These are phyloP conservation scores for Kurtzmaniella natalensis DNA, from an alignment of 1,139 yeast species.

Conservation along the genomic window DNA sequence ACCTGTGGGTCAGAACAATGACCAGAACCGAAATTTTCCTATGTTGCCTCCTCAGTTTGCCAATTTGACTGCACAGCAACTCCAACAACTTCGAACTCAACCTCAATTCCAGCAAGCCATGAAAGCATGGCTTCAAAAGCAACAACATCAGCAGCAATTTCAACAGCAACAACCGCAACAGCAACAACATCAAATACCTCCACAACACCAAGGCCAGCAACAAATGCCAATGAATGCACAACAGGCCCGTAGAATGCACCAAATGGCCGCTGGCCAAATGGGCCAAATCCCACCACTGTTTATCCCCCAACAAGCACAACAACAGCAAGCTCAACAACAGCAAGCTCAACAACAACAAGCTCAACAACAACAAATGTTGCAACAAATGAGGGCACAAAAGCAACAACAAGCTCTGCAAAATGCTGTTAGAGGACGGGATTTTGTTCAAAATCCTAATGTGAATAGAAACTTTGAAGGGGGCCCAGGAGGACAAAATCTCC, in stretches of 20 bases:
- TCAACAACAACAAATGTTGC: constrained; percentile 7
- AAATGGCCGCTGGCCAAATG: constrained; percentile 10
- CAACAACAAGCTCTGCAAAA: constrained; percentile 4
- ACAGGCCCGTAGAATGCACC: constrained; percentile 14
- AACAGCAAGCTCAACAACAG: constrained; percentile 12
- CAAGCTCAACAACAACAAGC: constrained; percentile 7
- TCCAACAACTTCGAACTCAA: constrained; percentile 45
- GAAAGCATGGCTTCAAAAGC: constrained; percentile 32
- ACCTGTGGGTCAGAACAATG: constrained; percentile 7
- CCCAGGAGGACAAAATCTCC: too few species aligned
- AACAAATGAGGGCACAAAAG: constrained; percentile 5
- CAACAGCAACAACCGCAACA: constrained; percentile 25
- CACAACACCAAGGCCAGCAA: constrained; percentile 12
- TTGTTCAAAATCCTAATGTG: too few species aligned
- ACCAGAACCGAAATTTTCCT: constrained; percentile 14
- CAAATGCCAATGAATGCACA: constrained; percentile 13
- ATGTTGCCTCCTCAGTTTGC: constrained; percentile 39
- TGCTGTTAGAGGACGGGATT: background rate
- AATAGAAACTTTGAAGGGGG: too few species aligned
- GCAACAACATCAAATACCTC: constrained; percentile 10
- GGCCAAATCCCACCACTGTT: constrained; percentile 13
- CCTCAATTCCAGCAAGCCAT: constrained; percentile 43
- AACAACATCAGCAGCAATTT: constrained; percentile 30
- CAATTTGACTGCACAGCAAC: constrained; percentile 41
- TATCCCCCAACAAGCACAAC: constrained; percentile 11